These are phyloP conservation scores for Exophiala alcalophila DNA, from an alignment of 2,329 filamentous ascomycete genomes.

Conservation along the genomic window DNA sequence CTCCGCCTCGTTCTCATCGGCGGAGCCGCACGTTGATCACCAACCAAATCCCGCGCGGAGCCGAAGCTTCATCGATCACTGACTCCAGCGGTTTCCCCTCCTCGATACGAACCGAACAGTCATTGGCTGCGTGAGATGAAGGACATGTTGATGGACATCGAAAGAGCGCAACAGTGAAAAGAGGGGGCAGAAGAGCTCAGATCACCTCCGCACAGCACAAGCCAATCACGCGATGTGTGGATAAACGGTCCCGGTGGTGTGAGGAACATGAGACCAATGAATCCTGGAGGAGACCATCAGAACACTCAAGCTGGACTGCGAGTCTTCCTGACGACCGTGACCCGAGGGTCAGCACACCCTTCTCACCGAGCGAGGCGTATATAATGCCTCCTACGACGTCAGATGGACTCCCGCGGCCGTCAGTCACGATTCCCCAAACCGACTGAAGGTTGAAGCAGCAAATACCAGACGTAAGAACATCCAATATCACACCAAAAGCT, in stretches of 20 bases:
- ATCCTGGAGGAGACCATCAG: neutral
- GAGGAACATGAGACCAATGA: slow-evolving; percentile 3
- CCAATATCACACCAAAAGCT: neutral
- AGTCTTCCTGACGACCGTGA: neutral
- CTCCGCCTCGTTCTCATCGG: no score
- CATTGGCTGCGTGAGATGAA: no score
- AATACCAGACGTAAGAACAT: neutral
- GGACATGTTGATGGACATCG: no score
- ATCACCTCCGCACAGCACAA: slow-evolving; percentile 1
- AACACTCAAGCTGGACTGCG: neutral
- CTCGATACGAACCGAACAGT: no score
- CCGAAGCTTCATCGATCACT: no score
- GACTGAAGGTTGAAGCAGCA: slow-evolving; percentile 2
- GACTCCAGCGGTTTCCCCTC: no score
- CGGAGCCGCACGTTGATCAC: no score
- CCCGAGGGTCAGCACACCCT: neutral
- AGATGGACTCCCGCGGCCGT: neutral
- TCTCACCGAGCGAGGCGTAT: neutral
- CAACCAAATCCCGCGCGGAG: no score
- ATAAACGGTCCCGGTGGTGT: slow-evolving; percentile 1
- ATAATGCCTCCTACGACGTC: neutral
- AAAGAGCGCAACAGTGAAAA: no score
- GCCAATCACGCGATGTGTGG: slow-evolving; percentile 3
- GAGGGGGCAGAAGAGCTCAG: neutral
- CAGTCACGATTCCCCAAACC: no score